A percentile compares a stretch with the other conserved stretches of the same genome.
These are phyloP conservation scores for Grosmannia huntii DNA, from an alignment of 2,329 filamentous ascomycete genomes.

Conservation along the genomic window DNA sequence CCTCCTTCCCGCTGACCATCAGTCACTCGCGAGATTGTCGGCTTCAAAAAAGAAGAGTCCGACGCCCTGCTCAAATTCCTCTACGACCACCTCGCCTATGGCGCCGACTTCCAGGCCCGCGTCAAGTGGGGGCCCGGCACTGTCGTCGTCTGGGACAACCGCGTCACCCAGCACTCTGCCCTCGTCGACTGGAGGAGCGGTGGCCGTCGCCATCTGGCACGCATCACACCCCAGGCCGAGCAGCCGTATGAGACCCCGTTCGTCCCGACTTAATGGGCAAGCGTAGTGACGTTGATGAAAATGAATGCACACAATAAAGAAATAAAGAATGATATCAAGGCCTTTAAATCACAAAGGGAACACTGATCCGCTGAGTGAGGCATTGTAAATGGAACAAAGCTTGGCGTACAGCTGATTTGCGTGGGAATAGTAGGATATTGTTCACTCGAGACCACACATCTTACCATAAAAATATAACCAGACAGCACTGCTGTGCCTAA, in stretches of 20 bases:
- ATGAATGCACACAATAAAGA: neutral
- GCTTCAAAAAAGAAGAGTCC: constrained; percentile 76
- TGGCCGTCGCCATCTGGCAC: constrained; percentile 63
- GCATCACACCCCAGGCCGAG: constrained; percentile 76
- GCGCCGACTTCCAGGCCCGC: constrained; percentile 59
- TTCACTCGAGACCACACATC: too few relatives aligned
- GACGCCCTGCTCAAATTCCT: constrained; percentile 66
- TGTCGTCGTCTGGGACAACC: constrained; percentile 79
- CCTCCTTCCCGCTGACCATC: constrained; percentile 1
- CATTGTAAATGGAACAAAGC: too few relatives aligned
- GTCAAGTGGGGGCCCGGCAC: constrained; percentile 70
- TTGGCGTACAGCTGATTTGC: too few relatives aligned
- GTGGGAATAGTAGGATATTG: too few relatives aligned
- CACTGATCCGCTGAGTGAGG: too few relatives aligned
- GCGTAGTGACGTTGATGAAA: neutral
- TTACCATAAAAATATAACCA: too few relatives aligned
- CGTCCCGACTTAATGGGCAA: neutral
- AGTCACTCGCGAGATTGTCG: constrained; percentile 72
- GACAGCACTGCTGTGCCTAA: too few relatives aligned
- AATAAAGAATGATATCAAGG: constrained; percentile 5
- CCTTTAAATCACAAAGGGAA: neutral
- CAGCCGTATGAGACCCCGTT: constrained; percentile 59
- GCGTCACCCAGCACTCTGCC: constrained; percentile 67
- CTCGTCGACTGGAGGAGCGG: constrained; percentile 73
- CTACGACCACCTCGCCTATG: constrained; percentile 60